Conservation (phyloP, 106 monocot genomes). For the Posidonia australis region DNA sequence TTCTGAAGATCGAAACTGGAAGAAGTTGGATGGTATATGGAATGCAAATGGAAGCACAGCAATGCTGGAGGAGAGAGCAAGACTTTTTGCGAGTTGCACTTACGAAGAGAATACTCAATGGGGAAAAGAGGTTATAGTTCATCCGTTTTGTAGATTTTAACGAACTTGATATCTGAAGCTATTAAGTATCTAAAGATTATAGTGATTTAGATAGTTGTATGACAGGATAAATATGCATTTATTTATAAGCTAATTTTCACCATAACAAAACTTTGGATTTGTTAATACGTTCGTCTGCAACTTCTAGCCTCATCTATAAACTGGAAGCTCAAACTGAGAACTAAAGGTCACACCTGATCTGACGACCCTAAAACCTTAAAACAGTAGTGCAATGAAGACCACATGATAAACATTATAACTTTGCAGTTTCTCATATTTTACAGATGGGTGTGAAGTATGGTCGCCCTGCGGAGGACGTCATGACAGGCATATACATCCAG, state of each 20-base stretch:
- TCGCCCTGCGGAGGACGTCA: slow-evolving; percentile 51
- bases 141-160: neutral
- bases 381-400: too few species aligned
- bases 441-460: slow-evolving; percentile 65
- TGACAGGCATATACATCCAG: slow-evolving; percentile 51
- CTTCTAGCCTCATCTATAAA: too few species aligned
- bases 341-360: too few species aligned
- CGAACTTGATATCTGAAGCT: neutral
- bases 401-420: too few species aligned
- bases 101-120: slow-evolving; percentile 38
- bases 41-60: neutral
- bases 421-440: neutral
- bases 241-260: too few species aligned
- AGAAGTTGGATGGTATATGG: neutral
- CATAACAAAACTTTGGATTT: too few species aligned
- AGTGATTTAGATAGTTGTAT: too few species aligned
- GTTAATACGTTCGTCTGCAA: too few species aligned
- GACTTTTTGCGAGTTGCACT: slow-evolving; percentile 16
- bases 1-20: slow-evolving; percentile 1
- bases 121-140: slow-evolving; percentile 36
- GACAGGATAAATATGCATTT: too few species aligned
- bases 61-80: slow-evolving; percentile 22
- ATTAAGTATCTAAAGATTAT: neutral
- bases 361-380: too few species aligned
- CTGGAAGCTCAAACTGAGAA: too few species aligned